A percentile compares a stretch with the other conserved stretches of the same genome.
phyloP scores from a whole-genome alignment of 140 eudicot genomes.

The Erigeron philadelphicus region DNA sequence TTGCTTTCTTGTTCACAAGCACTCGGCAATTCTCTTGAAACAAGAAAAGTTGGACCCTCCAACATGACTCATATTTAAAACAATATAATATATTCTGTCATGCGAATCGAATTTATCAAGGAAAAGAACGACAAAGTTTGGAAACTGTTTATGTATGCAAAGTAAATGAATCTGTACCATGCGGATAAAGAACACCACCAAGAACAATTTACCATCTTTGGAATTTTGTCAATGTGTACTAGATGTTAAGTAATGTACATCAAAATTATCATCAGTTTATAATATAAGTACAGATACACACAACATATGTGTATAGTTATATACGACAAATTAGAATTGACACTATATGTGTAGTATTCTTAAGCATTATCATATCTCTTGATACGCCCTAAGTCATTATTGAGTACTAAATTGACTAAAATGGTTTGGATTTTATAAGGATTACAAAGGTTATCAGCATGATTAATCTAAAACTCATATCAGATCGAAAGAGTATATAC shows the following conservation, averaged over 20 bases:
- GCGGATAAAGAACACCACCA: constrained; percentile 26
- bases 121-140: neutral
- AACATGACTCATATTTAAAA: constrained; percentile 29
- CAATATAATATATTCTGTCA: neutral
- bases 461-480: neutral
- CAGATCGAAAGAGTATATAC: too few relatives aligned
- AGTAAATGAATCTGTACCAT: constrained; percentile 21
- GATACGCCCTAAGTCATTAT: constrained; percentile 14
- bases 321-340: constrained; percentile 20
- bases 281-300: constrained; percentile 1
- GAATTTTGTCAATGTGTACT: neutral
- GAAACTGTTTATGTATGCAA: constrained; percentile 1
- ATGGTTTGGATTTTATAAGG: neutral
- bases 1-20: constrained; percentile 50
- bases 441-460: neutral
- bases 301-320: constrained; percentile 1
- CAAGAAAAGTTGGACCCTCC: constrained; percentile 46
- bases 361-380: constrained; percentile 8
- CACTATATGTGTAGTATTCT: constrained; percentile 14
- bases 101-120: constrained; percentile 8
- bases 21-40: constrained; percentile 48
- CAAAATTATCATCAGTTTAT: constrained; percentile 12
- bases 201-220: constrained; percentile 22
- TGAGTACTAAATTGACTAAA: neutral
- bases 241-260: neutral